Conservation (phyloP, 192 early-diverging fungal genomes). For the Entophlyctis luteolus region DNA sequence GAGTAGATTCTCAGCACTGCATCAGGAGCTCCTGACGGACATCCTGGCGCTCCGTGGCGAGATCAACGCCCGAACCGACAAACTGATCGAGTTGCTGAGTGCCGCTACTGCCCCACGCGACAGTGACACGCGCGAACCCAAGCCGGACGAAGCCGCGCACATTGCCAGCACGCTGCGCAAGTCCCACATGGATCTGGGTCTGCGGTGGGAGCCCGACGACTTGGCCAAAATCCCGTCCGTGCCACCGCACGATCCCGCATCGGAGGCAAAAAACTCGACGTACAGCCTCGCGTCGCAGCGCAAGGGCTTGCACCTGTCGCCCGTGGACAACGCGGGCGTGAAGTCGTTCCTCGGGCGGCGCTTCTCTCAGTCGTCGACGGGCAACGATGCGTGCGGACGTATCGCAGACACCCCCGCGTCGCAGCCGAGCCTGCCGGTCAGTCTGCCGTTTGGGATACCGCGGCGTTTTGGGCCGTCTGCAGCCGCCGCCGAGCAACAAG, state of each 20-base stretch:
- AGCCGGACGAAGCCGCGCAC: not conserved
- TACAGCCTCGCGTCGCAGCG: not conserved
- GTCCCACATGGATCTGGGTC: conserved; percentile 5
- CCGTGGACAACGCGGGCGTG: not conserved
- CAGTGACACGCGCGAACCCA: not conserved
- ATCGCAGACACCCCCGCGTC: not conserved
- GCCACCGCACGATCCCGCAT: not conserved
- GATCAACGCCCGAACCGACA: conserved; percentile 1
- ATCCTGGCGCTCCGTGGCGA: not conserved
- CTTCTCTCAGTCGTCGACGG: not conserved
- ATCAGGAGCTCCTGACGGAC: not conserved
- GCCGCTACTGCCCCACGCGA: not conserved
- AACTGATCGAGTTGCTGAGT: conserved; percentile 1
- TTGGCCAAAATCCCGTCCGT: not conserved
- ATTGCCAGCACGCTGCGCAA: not conserved
- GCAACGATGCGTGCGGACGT: not conserved
- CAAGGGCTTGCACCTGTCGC: not conserved
- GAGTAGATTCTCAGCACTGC: not conserved
- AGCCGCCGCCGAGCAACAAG: too few relatives aligned
- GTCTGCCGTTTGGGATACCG: too few relatives aligned
- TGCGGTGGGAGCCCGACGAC: conserved; percentile 7
- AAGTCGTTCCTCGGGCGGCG: not conserved
- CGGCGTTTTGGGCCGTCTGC: too few relatives aligned
- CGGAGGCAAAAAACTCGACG: not conserved
- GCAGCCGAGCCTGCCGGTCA: too few relatives aligned